Percentiles rank a stretch among this genome's conserved stretches.
phyloP scores from a whole-genome alignment of 257 asterid species.

The Solanum tarapatanum region DNA sequence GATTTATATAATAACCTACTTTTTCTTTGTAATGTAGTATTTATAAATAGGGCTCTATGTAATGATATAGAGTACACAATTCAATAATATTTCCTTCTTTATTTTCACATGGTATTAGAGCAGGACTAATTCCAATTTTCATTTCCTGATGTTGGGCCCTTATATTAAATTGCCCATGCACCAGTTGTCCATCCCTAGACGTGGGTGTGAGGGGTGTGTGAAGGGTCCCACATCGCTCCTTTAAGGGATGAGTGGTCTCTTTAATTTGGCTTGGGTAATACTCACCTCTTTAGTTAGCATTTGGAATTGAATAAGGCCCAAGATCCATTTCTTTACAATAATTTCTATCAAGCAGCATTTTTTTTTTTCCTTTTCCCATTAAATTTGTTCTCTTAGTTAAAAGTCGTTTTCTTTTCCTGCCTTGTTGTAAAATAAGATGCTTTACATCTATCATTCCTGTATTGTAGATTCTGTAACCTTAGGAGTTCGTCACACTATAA shows the following conservation, averaged over 20 bases:
- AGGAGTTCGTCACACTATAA: conserved; percentile 30
- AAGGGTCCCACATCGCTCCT: not conserved
- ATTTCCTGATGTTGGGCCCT: not conserved
- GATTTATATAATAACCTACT: not conserved
- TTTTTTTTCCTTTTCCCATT: not conserved
- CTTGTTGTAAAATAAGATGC: not conserved
- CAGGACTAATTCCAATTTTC: not conserved
- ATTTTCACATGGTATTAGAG: not conserved
- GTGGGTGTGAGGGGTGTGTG: not conserved
- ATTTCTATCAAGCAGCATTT: not conserved
- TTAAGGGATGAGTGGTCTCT: not conserved
- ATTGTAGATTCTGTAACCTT: conserved; percentile 48
- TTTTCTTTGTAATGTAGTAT: not conserved
- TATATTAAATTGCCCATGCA: not conserved
- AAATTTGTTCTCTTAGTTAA: not conserved
- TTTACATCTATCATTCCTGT: not conserved
- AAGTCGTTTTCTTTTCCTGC: not conserved
- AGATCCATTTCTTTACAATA: not conserved
- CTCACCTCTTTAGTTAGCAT: not conserved
- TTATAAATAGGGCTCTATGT: not conserved
- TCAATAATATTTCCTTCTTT: not conserved
- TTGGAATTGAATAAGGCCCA: not conserved
- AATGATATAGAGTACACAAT: not conserved
- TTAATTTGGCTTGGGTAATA: not conserved
- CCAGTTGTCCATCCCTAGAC: not conserved